Base-by-base conservation (phyloP, 2,329 filamentous ascomycete genomes). In the Truncatella angustata region DNA sequence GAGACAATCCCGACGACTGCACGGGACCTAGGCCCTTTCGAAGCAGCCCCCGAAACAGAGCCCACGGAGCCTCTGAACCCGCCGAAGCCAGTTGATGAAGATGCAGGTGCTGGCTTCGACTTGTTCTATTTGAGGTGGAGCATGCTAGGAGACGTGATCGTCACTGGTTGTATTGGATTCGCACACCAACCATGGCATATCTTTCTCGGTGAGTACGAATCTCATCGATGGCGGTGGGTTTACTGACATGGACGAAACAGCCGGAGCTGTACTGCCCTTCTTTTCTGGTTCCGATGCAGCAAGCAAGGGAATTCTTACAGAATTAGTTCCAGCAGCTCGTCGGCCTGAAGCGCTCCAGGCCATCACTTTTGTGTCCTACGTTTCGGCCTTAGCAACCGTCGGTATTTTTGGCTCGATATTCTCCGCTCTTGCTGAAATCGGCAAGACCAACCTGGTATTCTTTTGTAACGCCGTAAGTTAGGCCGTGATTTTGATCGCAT, bases 391-490 rank as follows among this genome's bases (percentile, higher is more conserved):
- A 18, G 51, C 49, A 3, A 63, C 59, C 2, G 53, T 62, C 40
- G 60, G 60, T 1, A n/a, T 61, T 5, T 63, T 63, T 44, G 61
- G 61, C 2, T 55, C 52, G 16, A 54, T 63, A n/a, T 63, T 58
- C 45, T 63, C 61, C 4, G 51, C 54, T 2, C 55, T 62, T 21
- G 52, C 59, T 12, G 54, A 59, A 9, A 35, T 59, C 7, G 58
- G 58, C 10, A 54, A 57, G 49, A 54, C 59, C n/a, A 55, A 61
- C 32, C 40, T 63, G 53, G 60, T 60, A 10, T 63, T 63, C 37
- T 63, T 59, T 36, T 58, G 55, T 40, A 63, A 62, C 48, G 60
- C 61, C 18, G 61, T 62, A 57, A 44, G 61, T 47, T 16, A 30
- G 12, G 9, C 35, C 14, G 18, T 14, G 4, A 16, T 9, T 14